Evolutionary conservation across 2,329 filamentous ascomycete genomes (phyloP).

Genomic region (Pseudocercospora ulei): DNA sequence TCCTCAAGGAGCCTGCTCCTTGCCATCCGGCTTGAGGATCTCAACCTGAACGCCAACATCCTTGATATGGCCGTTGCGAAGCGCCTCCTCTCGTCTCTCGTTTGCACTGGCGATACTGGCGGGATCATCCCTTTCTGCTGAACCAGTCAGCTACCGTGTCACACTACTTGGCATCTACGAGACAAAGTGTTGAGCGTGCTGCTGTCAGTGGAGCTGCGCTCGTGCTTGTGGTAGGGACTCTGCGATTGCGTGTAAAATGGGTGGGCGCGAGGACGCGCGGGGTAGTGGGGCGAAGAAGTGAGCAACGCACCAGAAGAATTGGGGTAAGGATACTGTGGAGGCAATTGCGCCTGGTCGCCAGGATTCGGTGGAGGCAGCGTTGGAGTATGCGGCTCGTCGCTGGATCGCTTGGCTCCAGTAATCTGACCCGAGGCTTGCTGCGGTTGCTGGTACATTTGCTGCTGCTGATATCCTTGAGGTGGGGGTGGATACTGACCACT

Average conservation of each 20-base stretch:
- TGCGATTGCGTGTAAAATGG: constrained; percentile 39
- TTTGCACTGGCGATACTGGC: constrained; percentile 20
- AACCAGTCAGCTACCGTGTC: constrained; percentile 25
- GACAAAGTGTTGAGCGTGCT: constrained; percentile 28
- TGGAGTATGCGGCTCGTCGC: constrained; percentile 44
- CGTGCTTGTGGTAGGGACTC: constrained; percentile 38
- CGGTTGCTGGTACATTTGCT: constrained; percentile 38
- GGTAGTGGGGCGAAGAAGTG: constrained; percentile 38
- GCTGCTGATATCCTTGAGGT: constrained; percentile 38
- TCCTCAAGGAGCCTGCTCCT: constrained; percentile 24
- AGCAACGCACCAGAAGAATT: constrained; percentile 40
- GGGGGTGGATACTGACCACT: constrained; percentile 35
- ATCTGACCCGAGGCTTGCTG: constrained; percentile 20
- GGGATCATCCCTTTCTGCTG: constrained; percentile 26
- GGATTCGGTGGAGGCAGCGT: constrained; percentile 44
- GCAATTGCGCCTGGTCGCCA: constrained; percentile 37
- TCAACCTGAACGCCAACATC: constrained; percentile 32
- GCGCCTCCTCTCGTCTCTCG: constrained; percentile 24
- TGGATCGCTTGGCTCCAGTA: constrained; percentile 38
- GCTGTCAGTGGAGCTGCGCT: constrained; percentile 29
- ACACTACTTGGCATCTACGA: constrained; percentile 23
- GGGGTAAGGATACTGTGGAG: constrained; percentile 37
- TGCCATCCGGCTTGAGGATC: constrained; percentile 16
- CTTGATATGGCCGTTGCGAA: constrained; percentile 23
- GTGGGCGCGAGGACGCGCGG: constrained; percentile 29